Percentiles rank a stretch among this genome's conserved stretches.
Evolutionary conservation across 2,329 filamentous ascomycete species (phyloP).

Genomic region (Rachicladosporium sp.): DNA sequence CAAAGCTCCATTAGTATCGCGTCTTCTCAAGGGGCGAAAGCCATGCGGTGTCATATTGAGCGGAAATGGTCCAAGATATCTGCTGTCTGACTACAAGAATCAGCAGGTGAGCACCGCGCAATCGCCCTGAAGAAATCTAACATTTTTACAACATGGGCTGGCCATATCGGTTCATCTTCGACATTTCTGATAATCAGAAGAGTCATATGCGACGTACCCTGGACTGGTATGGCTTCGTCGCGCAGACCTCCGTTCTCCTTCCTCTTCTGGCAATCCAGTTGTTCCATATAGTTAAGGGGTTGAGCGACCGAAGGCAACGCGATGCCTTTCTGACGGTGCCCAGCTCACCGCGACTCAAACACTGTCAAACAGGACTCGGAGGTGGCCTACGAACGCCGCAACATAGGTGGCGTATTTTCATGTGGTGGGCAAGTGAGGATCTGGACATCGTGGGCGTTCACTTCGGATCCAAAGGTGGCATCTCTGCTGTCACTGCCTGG

Average conservation of each 20-base stretch:
- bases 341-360: constrained; percentile 3
- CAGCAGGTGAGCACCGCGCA: too few species aligned
- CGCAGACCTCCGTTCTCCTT: constrained; percentile 41
- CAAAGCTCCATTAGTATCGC: too few species aligned
- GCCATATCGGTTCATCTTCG: constrained; percentile 38
- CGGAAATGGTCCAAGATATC: not conserved
- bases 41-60: too few species aligned
- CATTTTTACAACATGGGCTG: constrained; percentile 1
- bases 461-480: constrained; percentile 39
- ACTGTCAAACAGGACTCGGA: not conserved
- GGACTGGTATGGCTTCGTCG: constrained; percentile 43
- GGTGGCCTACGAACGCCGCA: not conserved
- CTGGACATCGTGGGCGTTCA: constrained; percentile 22
- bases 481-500: constrained; percentile 38
- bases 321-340: not conserved
- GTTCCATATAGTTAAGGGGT: constrained; percentile 25
- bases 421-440: constrained; percentile 23
- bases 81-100: not conserved
- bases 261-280: constrained; percentile 32
- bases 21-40: too few species aligned
- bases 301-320: constrained; percentile 9
- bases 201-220: constrained; percentile 39
- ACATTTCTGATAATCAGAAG: constrained; percentile 38
- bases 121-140: too few species aligned
- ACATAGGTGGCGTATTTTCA: constrained; percentile 16